Base-by-base conservation (phyloP, 805 yeast genomes). In the Pichia thaimueangensis region DNA sequence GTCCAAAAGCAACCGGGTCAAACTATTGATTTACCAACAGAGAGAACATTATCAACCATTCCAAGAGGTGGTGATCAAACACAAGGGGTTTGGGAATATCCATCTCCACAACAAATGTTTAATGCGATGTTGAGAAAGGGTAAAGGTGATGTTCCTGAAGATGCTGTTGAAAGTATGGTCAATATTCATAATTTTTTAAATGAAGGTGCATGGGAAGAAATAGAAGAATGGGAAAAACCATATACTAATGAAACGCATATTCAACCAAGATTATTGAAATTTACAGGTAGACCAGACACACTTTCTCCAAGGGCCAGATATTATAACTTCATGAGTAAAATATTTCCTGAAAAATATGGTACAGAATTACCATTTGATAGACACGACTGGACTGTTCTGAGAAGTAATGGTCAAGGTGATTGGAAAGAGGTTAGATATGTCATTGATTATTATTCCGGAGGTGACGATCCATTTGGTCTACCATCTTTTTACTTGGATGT, bases 71-170 rank as follows among this genome's bases (percentile, higher is more conserved):
- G 69, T 23, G 58, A 59, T 12, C 69, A 67, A 2, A 70, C 67
- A 9, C 79, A 78, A 47, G 95, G 95, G 2, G 78, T 81, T 37
- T 93, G 99, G 99, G 98, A 93, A 64, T 93, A 93, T 59, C 99
- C 99, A 2, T 86, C 96, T 2, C 98, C 99, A 1, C 98, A 93
- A 64, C 99, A 93, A 61, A 93, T 93, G 99, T 80, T 88, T 51
- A 89, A 91, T 57, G 99, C 99, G 11, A 91, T 93, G 97, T 67
- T 88, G 22, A 78, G 91, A 50, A 93, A 93, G 67, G 96, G 96
- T 17, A 91, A 93, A 56, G 83, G 86, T 35, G 94, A 82, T 37
- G 76, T 91, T 41, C 94, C 91, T 3, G 97, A 89, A 60, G 96
- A 87, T 49, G 96, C 96, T 1, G 97, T 93, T 4, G 96, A 86